Evolutionary conservation across 2,329 filamentous ascomycete genomes (phyloP).

Genomic region (Apiospora pterosperma): DNA sequence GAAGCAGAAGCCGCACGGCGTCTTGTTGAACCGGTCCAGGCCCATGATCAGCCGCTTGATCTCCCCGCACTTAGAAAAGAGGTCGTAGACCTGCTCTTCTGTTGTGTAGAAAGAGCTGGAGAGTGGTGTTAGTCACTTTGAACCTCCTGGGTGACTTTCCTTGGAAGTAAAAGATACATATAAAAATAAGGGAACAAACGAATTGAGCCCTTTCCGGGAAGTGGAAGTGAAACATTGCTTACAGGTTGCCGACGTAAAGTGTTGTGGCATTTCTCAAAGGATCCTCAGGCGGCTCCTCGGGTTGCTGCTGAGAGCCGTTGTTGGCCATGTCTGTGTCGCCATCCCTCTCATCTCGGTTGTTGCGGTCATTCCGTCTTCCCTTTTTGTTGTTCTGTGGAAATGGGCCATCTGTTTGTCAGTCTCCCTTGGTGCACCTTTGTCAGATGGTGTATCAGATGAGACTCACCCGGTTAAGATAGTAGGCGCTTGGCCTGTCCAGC

Average conservation of each 20-base stretch:
- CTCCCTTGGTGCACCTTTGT: not conserved
- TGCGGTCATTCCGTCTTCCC: conserved; percentile 57
- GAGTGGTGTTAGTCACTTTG: conserved; percentile 11
- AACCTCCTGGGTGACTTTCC: not conserved
- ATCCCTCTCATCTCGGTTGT: conserved; percentile 47
- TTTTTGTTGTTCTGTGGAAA: conserved; percentile 56
- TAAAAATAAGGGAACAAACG: not conserved
- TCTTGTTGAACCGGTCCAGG: conserved; percentile 94
- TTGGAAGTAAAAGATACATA: not conserved
- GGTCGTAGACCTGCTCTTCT: conserved; percentile 97
- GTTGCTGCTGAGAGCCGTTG: conserved; percentile 24
- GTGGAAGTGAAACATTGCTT: conserved; percentile 30
- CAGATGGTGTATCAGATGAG: not conserved
- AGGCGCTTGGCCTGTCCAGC: conserved; percentile 91
- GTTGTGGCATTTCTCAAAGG: conserved; percentile 85
- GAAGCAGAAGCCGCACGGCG: conserved; percentile 98
- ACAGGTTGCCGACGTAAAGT: conserved; percentile 96
- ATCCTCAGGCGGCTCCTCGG: conserved; percentile 62
- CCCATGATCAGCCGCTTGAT: conserved; percentile 99
- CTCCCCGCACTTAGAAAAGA: conserved; percentile 94
- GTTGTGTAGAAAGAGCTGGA: conserved; percentile 92
- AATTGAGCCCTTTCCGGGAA: not conserved
- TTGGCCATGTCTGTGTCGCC: conserved; percentile 46
- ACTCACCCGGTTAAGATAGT: conserved; percentile 78
- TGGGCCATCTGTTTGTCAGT: not conserved